Base-by-base conservation (phyloP, 495 filamentous ascomycete genomes). In the Lophiostoma macrostomum region DNA sequence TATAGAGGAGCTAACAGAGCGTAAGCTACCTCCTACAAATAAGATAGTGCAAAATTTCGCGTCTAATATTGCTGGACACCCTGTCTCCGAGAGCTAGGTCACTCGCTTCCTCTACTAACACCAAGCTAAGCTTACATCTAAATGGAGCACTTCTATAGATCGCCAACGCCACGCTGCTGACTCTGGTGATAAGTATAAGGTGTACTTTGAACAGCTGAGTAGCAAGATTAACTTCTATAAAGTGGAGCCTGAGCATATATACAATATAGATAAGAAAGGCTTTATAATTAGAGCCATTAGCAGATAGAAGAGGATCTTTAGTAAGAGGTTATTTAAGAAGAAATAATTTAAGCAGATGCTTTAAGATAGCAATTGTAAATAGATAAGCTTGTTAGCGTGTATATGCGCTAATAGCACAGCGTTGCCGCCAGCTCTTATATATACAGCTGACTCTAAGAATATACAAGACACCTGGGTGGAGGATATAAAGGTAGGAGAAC, bases 191-290 rank as follows among this genome's bases (percentile, higher is more conserved):
- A 48, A 48, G 11, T 51, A 51, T 24, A 38, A 41, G 16, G n/a
- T 40, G 23, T 41, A 51, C 13, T 51, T 51, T 18, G 38, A 40
- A 27, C 35, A 14, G 10, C 38, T 61, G 16, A 16, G 30, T 16
- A 22, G 24, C 13, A 61, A 56, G 38, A 56, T 61, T 10, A 29
- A 61, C 5, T 20, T 58, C 36, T 64, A 62, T 29, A 31, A 51
- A 18, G 50, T 59, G 29, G n/a, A 44, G 34, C 37, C 58, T 25
- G 19, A 53, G 25, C 51, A 61, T 28, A 54, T 41, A 16, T 62
- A 62, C 36, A 64, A 63, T 37, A 50, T 64, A 24, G 61, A 59
- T 46, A 60, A 63, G 44, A 64, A 64, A 41, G 61, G 61, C 60
- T 64, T 64, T 40, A 25, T 59, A 13, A 58, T 62, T 5, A 54